Percentiles rank a stretch among this genome's conserved stretches.
Conservation (phyloP, 148 eudicot species). For the Fagopyrum esculentum region DNA sequence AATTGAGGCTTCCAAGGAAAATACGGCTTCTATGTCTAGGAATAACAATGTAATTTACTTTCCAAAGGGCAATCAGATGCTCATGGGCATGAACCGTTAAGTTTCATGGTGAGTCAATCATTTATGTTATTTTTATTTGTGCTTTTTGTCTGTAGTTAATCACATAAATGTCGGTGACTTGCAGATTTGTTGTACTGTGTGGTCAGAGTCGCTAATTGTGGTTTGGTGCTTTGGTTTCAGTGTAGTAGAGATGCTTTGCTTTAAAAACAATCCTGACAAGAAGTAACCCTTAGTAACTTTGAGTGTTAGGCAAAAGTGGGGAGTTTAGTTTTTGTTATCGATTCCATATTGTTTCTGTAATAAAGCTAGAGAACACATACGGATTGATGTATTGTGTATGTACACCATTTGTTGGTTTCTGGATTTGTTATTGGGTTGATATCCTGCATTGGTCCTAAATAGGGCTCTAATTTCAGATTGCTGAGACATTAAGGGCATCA, state of each 20-base stretch:
- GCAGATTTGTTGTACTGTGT: neutral
- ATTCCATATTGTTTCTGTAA: neutral
- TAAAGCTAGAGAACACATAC: neutral
- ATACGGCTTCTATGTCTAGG: slow-evolving; percentile 57
- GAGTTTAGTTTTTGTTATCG: neutral
- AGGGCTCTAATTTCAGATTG: neutral
- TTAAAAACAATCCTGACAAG: neutral
- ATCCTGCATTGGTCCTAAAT: neutral
- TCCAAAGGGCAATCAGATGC: slow-evolving; percentile 55
- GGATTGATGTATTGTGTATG: neutral
- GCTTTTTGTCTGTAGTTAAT: neutral
- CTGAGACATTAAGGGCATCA: neutral
- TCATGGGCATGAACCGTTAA: slow-evolving; percentile 61
- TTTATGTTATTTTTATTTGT: neutral
- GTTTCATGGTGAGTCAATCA: slow-evolving; percentile 21
- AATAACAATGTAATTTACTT: slow-evolving; percentile 56
- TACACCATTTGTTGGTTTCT: neutral
- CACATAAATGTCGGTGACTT: neutral
- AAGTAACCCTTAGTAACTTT: neutral
- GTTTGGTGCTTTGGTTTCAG: neutral
- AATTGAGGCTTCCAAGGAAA: slow-evolving; percentile 95
- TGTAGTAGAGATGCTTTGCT: neutral
- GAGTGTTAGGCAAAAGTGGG: neutral
- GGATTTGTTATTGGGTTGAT: neutral
- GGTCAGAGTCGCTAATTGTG: neutral